Percentiles rank a stretch among this genome's conserved stretches.
These are phyloP conservation scores for Scheffersomyces lignosus DNA, from an alignment of 805 yeast genomes.

Conservation along the genomic window DNA sequence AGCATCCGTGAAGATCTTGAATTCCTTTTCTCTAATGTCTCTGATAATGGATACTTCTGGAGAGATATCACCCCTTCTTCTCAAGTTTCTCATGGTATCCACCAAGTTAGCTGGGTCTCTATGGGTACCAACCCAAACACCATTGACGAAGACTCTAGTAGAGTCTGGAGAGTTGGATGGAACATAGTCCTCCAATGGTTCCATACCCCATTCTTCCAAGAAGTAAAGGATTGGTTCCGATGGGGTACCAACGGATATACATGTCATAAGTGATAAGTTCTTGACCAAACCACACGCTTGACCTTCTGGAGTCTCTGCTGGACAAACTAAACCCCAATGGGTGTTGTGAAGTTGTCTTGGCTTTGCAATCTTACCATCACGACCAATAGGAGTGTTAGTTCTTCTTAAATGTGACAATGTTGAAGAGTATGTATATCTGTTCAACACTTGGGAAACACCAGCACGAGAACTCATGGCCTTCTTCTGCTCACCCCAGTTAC, in stretches of 20 bases:
- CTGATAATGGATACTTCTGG: constrained; percentile 96
- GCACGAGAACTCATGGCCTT: constrained; percentile 98
- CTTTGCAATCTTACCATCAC: constrained; percentile 98
- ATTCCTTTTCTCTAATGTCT: constrained; percentile 95
- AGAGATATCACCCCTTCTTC: constrained; percentile 93
- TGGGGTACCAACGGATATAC: constrained; percentile 97
- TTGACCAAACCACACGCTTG: constrained; percentile 99
- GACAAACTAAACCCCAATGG: constrained; percentile 99
- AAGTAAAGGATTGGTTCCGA: constrained; percentile 91
- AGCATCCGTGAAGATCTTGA: constrained; percentile 95
- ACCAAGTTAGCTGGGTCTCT: constrained; percentile 93
- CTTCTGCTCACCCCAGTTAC: constrained; percentile 99
- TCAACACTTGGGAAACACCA: constrained; percentile 98
- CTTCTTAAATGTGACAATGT: constrained; percentile 97
- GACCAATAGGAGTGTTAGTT: constrained; percentile 98
- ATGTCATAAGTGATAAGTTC: constrained; percentile 93
- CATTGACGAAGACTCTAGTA: constrained; percentile 93
- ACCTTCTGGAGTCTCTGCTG: constrained; percentile 99
- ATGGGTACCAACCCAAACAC: constrained; percentile 99
- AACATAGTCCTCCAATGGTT: constrained; percentile 92
- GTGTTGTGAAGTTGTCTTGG: constrained; percentile 99
- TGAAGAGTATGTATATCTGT: constrained; percentile 97
- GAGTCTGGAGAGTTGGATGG: constrained; percentile 91
- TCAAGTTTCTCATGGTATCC: constrained; percentile 83
- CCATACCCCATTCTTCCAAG: constrained; percentile 99